phyloP scores from a whole-genome alignment of 306 rosid species.

The Acacia confusa region DNA sequence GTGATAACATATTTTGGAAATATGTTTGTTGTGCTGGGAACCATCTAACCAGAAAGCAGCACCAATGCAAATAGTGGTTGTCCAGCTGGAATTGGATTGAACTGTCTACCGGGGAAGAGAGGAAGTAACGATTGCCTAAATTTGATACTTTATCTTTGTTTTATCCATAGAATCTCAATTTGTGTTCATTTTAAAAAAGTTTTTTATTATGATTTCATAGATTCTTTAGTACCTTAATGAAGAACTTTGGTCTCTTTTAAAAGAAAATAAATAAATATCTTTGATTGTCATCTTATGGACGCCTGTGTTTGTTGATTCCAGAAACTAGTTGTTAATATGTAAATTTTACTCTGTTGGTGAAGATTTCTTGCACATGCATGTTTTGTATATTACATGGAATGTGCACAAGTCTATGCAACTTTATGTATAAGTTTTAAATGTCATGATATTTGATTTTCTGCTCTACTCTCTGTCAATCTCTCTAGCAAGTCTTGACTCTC shows the following conservation, averaged over 20 bases:
- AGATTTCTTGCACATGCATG: not conserved
- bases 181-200: not conserved
- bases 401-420: not conserved
- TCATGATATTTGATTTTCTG: not conserved
- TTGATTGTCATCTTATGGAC: not conserved
- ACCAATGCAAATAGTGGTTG: not conserved
- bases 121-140: constrained; percentile 9
- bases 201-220: not conserved
- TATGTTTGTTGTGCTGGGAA: not conserved
- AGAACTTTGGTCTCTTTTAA: not conserved
- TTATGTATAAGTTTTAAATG: not conserved
- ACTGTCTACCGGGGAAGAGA: not conserved
- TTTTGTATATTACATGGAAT: constrained; percentile 19
- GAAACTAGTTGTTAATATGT: not conserved
- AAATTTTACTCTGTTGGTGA: not conserved
- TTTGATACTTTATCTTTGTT: not conserved
- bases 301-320: constrained; percentile 3
- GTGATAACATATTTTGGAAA: not conserved
- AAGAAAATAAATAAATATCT: not conserved
- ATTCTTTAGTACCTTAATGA: not conserved
- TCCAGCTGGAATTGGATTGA: constrained; percentile 10
- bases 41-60: not conserved
- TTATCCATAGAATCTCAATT: not conserved
- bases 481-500: not conserved
- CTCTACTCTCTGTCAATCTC: not conserved